Evolutionary conservation across 257 asterid species (phyloP), one percentile per base, ranked within the genome.

Genomic region (Solanum virginianum): DNA sequence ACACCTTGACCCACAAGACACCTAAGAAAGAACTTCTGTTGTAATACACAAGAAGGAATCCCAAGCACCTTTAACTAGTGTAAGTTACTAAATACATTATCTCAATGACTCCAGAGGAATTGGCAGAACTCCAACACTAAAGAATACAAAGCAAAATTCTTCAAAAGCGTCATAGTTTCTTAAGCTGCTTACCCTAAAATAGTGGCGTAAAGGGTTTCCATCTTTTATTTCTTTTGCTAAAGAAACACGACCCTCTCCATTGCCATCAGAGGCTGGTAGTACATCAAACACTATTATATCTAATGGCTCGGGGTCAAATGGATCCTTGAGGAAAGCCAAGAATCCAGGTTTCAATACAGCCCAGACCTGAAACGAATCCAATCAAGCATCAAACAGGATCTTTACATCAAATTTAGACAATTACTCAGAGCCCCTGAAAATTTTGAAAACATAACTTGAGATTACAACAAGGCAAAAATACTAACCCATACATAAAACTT

Each of bases 261-360:
- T 92, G 53, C 95, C 93, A 87, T 91, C 93, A 45, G 97, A 95
- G 86, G 99, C 91, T 72, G 99, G 98, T 80, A 96, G 90, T 69
- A 96, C 97, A 93, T 96, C 98, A 90, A 96, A 96, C 65, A 96
- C 97, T 87, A 96, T 89, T 86, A 96, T 94, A 87, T 96, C 99
- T 74, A 96, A 81, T 77, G 97, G 99, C 88, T 87, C 92, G 71
- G 93, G 87, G 85, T 96, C 98, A 87, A 90, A 94, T 22, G 98
- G 99, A 88, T 93, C 95, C 88, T 91, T 96, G 72, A 96, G 97
- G 82, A 96, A 92, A 87, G 98, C 99, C 94, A 96, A 86, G 89
- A 96, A 96, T 87, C 99, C 98, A 86, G 99, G 98, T 87, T 96
- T 96, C 51, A 96, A 87, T 55, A 96, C 98, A 18, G 98, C 98